Conservation (phyloP, 2,329 filamentous ascomycete species). For the Xylariaceae sp. region DNA sequence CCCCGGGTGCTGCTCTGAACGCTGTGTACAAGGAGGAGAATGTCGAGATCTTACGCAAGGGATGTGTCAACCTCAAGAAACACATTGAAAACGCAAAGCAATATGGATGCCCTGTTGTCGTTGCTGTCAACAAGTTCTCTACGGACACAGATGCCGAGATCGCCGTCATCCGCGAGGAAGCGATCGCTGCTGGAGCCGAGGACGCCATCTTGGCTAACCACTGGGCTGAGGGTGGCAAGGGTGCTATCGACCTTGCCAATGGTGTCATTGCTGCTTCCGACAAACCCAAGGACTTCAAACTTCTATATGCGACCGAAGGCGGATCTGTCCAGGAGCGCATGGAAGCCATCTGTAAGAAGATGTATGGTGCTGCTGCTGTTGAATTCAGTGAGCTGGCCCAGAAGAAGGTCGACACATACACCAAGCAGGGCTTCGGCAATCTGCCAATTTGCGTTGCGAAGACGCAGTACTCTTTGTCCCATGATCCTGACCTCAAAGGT, state of each 20-base stretch:
- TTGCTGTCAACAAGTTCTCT: slow-evolving; percentile 94
- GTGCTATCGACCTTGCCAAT: slow-evolving; percentile 83
- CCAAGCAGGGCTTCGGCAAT: slow-evolving; percentile 84
- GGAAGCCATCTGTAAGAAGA: slow-evolving; percentile 81
- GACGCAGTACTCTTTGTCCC: slow-evolving; percentile 94
- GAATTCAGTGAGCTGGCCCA: slow-evolving; percentile 93
- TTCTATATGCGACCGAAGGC: slow-evolving; percentile 78
- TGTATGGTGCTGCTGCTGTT: slow-evolving; percentile 89
- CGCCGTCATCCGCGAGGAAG: slow-evolving; percentile 82
- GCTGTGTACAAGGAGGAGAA: slow-evolving; percentile 93
- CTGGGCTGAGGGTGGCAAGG: slow-evolving; percentile 92
- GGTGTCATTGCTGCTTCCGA: slow-evolving; percentile 78
- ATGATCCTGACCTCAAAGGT: slow-evolving; percentile 90
- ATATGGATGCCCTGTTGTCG: slow-evolving; percentile 90
- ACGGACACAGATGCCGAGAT: slow-evolving; percentile 94
- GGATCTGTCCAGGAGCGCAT: slow-evolving; percentile 78
- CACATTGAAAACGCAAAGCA: slow-evolving; percentile 86
- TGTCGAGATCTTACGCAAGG: slow-evolving; percentile 80
- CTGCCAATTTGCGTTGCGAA: slow-evolving; percentile 96
- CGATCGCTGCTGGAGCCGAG: slow-evolving; percentile 85
- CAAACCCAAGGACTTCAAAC: slow-evolving; percentile 81
- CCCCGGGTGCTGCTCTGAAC: slow-evolving; percentile 77
- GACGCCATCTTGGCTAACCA: slow-evolving; percentile 93
- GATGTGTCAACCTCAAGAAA: slow-evolving; percentile 92
- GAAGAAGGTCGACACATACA: slow-evolving; percentile 95